phyloP scores from a whole-genome alignment of 2,329 filamentous ascomycete genomes.

The Chaetomium strumarium region DNA sequence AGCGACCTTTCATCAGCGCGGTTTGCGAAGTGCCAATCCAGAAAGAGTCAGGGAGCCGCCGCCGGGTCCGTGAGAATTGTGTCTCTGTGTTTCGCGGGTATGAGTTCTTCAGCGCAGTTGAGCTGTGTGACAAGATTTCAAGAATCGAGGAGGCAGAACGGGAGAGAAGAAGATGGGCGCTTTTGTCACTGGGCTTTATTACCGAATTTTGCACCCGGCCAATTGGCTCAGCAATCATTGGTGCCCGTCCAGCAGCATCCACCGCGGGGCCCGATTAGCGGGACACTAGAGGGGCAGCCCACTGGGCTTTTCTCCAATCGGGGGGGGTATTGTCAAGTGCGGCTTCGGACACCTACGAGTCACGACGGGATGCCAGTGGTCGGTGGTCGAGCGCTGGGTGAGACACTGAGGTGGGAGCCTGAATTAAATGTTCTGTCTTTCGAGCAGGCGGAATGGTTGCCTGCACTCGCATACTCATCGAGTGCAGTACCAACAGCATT shows the following conservation, averaged over 20 bases:
- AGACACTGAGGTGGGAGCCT: no score
- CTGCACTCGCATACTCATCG: no score
- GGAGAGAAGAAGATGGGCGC: constrained; percentile 18
- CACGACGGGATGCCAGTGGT: neutral
- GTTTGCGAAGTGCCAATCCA: constrained; percentile 38
- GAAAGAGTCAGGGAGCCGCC: constrained; percentile 22
- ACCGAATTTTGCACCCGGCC: no score
- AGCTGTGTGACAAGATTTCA: constrained; percentile 12
- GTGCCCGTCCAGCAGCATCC: no score
- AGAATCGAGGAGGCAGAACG: constrained; percentile 13
- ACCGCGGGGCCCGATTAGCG: constrained; percentile 12
- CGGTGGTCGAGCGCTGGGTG: no score
- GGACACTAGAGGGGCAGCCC: constrained; percentile 1
- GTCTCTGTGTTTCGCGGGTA: constrained; percentile 12
- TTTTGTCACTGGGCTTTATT: constrained; percentile 12
- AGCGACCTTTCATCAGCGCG: constrained; percentile 81
- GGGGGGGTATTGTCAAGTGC: constrained; percentile 4
- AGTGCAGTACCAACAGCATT: neutral
- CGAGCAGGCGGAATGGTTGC: neutral
- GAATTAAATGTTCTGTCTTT: no score
- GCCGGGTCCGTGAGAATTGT: constrained; percentile 18
- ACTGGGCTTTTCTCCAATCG: constrained; percentile 5
- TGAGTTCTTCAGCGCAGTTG: neutral
- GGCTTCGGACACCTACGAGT: constrained; percentile 19
- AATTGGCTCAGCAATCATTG: no score